phyloP scores from a whole-genome alignment of 176 grass and related monocot species.

The Elymus sibiricus region DNA sequence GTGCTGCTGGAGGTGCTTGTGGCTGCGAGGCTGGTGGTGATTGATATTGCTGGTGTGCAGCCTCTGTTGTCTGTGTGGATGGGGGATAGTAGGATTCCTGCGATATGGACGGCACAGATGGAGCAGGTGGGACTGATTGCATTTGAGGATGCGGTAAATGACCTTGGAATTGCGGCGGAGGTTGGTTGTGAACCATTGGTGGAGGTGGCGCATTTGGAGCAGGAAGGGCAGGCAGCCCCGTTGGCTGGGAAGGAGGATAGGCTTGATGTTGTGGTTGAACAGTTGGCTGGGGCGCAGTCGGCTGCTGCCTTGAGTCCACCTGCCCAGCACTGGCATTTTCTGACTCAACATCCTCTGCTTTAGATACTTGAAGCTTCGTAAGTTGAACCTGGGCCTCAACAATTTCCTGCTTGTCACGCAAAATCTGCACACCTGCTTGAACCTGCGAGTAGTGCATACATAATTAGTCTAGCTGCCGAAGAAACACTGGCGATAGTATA shows the following conservation, averaged over 20 bases:
- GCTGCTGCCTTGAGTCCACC: slow-evolving; percentile 37
- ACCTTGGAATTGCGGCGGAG: slow-evolving; percentile 41
- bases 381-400: slow-evolving; percentile 69
- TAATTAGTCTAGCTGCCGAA: slow-evolving; percentile 1
- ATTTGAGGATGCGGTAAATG: slow-evolving; percentile 45
- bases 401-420: slow-evolving; percentile 91
- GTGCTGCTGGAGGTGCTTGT: slow-evolving; percentile 25
- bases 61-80: slow-evolving; percentile 43
- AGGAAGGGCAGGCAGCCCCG: slow-evolving; percentile 41
- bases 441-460: slow-evolving; percentile 46
- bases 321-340: slow-evolving; percentile 41
- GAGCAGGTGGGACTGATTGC: slow-evolving; percentile 30
- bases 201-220: slow-evolving; percentile 54
- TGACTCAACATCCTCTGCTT: slow-evolving; percentile 35
- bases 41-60: slow-evolving; percentile 57
- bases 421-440: slow-evolving; percentile 70
- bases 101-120: slow-evolving; percentile 31
- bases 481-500: background rate
- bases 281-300: slow-evolving; percentile 27
- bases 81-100: slow-evolving; percentile 52
- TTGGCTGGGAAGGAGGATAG: slow-evolving; percentile 30
- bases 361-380: slow-evolving; percentile 56
- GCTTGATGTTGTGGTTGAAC: slow-evolving; percentile 44
- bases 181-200: slow-evolving; percentile 37
- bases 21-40: slow-evolving; percentile 25